Base-by-base conservation (phyloP, 495 filamentous ascomycete genomes). In the Annulohypoxylon stygium region DNA sequence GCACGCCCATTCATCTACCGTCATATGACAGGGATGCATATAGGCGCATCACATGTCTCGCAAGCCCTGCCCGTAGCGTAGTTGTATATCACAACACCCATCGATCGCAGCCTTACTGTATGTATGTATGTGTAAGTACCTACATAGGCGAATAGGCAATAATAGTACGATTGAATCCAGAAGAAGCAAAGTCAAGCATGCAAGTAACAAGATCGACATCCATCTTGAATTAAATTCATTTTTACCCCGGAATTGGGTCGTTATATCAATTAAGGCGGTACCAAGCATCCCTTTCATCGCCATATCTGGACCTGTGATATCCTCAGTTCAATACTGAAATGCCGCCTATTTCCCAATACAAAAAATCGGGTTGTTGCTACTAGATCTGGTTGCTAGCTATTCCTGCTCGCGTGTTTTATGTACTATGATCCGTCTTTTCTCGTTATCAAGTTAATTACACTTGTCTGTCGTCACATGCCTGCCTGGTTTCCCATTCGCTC, bases 331-430 rank as follows among this genome's bases (percentile, higher is more conserved):
- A 8, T 37, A 20, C 41, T 30, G 34, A 54, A 11, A 59, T 61
- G 47, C 30, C 25, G 10, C 45, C 65, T n/a, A 43, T 59, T 41
- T 23, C 11, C 54, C 30, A n/a, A 43, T 8, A 39, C 30, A 43
- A 68, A 37, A 34, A 68, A 65, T 63, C 60, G 43, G 64, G 67
- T 59, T 64, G 43, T 59, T 64, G 43, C 51, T 68, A 37, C 45
- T 23, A 11, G 23, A 14, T 39, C 4, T 34, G 6, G 34, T 7
- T 36, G 9, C 33, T 48, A 7, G 9, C 33, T 48, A 7, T 63
- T 68, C 12, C 51, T 45, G 45, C 68, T 66, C 18, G 33, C 53
- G 10, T 36, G 26, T 33, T 25, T 53, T 60, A 36, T 50, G 69
- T 62, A 55, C 63, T 10, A n/a, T 62, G 43, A 30, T 51, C 39